Evolutionary conservation across 1,284 basidiomycete genomes (phyloP).

Genomic region (Leccinum idahoense): DNA sequence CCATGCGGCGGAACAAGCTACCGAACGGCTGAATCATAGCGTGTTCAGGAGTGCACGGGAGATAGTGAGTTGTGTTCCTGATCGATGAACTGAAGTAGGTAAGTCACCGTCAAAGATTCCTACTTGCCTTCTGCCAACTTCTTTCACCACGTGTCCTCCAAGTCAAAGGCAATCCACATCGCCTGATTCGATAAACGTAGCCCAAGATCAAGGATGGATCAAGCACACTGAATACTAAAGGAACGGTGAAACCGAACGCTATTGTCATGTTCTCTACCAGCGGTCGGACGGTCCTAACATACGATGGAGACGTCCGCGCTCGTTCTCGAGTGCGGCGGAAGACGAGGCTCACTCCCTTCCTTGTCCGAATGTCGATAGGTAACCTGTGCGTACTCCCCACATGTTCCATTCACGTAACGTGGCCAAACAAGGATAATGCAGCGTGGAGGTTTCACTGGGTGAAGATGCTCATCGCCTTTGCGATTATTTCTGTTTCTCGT

Average conservation of each 20-base stretch:
- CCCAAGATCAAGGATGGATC: no score
- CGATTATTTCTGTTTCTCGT: constrained; percentile 82
- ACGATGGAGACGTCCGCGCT: constrained; percentile 22
- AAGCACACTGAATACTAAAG: no score
- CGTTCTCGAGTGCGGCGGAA: constrained; percentile 27
- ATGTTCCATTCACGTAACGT: background rate
- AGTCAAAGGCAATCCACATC: no score
- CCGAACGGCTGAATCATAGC: no score
- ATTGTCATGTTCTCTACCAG: background rate
- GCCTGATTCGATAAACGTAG: no score
- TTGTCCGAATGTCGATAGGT: constrained; percentile 84
- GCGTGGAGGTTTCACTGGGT: constrained; percentile 80
- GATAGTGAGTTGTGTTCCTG: no score
- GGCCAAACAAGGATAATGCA: constrained; percentile 26
- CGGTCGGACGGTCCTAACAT: background rate
- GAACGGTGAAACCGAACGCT: background rate
- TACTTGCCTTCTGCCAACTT: no score
- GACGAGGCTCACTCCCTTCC: constrained; percentile 51
- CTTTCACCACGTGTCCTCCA: no score
- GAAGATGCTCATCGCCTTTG: constrained; percentile 66
- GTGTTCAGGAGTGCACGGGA: no score
- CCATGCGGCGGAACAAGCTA: no score
- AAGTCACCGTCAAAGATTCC: no score
- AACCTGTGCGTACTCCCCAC: constrained; percentile 48
- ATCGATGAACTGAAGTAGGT: no score